Percentiles rank a stretch among this genome's conserved stretches.
Evolutionary conservation across 108 stramenopile genomes (phyloP).

Genomic region (Skeletonema grethae): DNA sequence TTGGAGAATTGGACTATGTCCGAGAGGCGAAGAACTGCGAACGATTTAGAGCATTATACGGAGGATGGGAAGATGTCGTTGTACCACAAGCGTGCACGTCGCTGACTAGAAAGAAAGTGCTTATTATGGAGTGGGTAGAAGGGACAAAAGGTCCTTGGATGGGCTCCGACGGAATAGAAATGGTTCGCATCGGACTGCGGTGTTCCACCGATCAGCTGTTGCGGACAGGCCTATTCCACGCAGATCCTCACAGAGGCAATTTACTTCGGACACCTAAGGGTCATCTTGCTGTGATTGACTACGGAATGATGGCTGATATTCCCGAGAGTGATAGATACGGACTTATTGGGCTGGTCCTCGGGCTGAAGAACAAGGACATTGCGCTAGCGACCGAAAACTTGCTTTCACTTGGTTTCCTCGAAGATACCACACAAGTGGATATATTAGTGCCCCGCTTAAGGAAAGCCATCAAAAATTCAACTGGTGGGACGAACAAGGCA

Average conservation of each 20-base stretch:
- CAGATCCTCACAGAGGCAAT: constrained; percentile 54
- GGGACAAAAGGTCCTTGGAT: constrained; percentile 91
- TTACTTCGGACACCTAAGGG: constrained; percentile 76
- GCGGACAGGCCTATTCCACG: constrained; percentile 71
- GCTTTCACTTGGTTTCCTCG: constrained; percentile 85
- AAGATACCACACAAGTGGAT: constrained; percentile 84
- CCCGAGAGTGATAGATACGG: constrained; percentile 91
- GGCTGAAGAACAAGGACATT: constrained; percentile 86
- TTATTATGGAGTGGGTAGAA: constrained; percentile 93
- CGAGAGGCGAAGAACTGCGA: constrained; percentile 86
- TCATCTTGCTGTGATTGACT: constrained; percentile 85
- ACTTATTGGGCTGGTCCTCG: constrained; percentile 87
- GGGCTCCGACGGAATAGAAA: constrained; percentile 79
- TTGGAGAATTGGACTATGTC: constrained; percentile 89
- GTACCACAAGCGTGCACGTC: constrained; percentile 78
- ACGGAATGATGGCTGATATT: constrained; percentile 95
- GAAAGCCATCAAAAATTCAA: constrained; percentile 75
- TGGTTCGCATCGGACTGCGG: constrained; percentile 87
- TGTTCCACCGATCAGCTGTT: constrained; percentile 91
- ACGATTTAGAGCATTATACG: constrained; percentile 85
- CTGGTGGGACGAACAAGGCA: constrained; percentile 87
- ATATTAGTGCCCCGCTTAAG: constrained; percentile 79
- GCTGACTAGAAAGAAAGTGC: constrained; percentile 81
- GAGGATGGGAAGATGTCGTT: constrained; percentile 74
- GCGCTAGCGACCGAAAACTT: constrained; percentile 85